Conservation (phyloP, 192 early-diverging fungal species). For the Podila verticillata region DNA sequence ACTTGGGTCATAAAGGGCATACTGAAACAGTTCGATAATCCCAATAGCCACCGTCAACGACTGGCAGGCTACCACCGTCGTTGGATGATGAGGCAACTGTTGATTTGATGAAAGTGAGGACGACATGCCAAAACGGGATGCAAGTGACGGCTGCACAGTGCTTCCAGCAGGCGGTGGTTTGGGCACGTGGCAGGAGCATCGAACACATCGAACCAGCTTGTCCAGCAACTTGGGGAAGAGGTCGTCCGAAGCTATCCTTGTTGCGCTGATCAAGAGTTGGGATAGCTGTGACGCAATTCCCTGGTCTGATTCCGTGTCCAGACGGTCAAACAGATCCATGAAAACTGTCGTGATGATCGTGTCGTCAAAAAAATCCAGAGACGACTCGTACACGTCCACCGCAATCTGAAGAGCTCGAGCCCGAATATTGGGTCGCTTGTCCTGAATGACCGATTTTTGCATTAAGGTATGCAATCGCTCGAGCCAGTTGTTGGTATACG, state of each 20-base stretch:
- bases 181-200: conserved; percentile 51
- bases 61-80: conserved; percentile 32
- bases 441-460: conserved; percentile 53
- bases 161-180: conserved; percentile 8
- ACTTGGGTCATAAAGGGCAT: conserved; percentile 48
- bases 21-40: conserved; percentile 58
- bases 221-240: conserved; percentile 50
- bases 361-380: conserved; percentile 63
- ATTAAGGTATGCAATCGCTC: conserved; percentile 53
- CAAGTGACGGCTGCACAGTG: conserved; percentile 25
- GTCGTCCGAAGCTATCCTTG: conserved; percentile 34
- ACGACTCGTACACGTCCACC: conserved; percentile 57
- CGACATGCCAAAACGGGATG: conserved; percentile 42
- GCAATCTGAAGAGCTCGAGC: conserved; percentile 53
- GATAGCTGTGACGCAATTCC: conserved; percentile 44
- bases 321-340: conserved; percentile 53
- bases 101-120: conserved; percentile 30
- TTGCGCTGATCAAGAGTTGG: conserved; percentile 49
- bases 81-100: neutral
- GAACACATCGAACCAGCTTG: conserved; percentile 47
- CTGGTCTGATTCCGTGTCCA: conserved; percentile 50
- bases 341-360: conserved; percentile 53
- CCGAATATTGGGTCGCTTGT: conserved; percentile 43
- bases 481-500: conserved; percentile 65
- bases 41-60: conserved; percentile 52